These are phyloP conservation scores for Lonicera japonica DNA, from an alignment of 129 eudicot genomes.

Conservation along the genomic window DNA sequence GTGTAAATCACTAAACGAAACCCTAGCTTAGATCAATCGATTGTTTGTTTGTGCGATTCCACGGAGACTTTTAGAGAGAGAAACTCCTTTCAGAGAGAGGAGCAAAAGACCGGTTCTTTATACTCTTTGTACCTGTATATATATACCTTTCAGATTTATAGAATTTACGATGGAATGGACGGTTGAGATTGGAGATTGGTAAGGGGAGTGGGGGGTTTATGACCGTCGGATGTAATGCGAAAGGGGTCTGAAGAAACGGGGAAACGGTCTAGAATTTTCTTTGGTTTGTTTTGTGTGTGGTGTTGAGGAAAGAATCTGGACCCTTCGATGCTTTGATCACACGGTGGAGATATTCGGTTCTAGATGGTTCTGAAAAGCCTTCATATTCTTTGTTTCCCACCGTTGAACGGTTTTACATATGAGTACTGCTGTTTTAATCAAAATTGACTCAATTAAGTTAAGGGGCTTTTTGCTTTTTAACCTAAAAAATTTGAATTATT, in stretches of 20 bases:
- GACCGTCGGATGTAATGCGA: background rate
- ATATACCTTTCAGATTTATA: background rate
- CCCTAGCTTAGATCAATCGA: too few species aligned
- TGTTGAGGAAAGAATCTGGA: background rate
- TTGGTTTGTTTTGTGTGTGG: too few species aligned
- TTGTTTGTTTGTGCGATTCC: background rate
- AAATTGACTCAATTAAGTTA: too few species aligned
- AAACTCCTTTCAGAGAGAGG: too few species aligned
- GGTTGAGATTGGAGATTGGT: background rate
- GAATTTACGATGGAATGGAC: background rate
- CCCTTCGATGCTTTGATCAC: background rate
- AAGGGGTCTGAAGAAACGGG: background rate
- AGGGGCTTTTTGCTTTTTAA: too few species aligned
- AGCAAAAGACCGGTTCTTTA: too few species aligned
- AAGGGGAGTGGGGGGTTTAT: background rate
- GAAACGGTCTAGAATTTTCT: conserved; percentile 22
- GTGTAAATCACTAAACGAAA: too few species aligned
- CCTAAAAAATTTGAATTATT: too few species aligned
- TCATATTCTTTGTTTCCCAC: background rate
- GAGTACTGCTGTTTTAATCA: too few species aligned
- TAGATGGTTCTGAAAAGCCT: conserved; percentile 7
- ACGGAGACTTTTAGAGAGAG: background rate
- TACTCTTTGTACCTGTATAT: too few species aligned
- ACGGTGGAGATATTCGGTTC: conserved; percentile 19
- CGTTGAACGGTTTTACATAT: background rate